These are phyloP conservation scores for Pascua sp. DNA, from an alignment of 1,284 basidiomycete species.

Conservation along the genomic window DNA sequence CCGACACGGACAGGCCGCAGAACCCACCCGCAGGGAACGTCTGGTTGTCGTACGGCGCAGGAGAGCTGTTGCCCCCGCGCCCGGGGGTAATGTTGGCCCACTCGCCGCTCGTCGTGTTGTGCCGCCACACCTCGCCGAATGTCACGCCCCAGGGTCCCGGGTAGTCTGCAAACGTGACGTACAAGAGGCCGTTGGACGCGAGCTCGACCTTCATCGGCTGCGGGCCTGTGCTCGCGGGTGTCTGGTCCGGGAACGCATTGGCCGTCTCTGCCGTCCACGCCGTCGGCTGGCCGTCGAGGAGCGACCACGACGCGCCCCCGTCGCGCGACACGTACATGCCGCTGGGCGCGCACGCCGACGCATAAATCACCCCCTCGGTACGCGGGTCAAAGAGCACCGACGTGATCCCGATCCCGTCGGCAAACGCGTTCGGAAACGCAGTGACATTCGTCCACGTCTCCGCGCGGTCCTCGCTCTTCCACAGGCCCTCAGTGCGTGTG, in stretches of 20 bases:
- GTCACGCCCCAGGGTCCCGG: too few species aligned
- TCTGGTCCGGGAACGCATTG: too few species aligned
- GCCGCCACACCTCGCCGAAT: background rate
- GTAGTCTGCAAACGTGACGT: too few species aligned
- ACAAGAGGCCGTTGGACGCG: too few species aligned
- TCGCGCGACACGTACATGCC: background rate
- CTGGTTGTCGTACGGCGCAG: conserved; percentile 1
- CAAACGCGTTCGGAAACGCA: too few species aligned
- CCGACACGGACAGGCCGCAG: too few species aligned
- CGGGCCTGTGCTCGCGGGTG: too few species aligned
- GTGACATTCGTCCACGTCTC: too few species aligned
- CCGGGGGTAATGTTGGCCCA: conserved; percentile 1
- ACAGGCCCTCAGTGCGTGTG: too few species aligned
- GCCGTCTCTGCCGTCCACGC: too few species aligned
- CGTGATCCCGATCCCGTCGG: background rate
- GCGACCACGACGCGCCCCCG: background rate
- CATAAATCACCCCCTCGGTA: background rate
- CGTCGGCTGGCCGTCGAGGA: background rate
- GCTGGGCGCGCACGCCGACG: background rate
- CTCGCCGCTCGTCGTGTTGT: background rate
- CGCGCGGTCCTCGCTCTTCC: too few species aligned
- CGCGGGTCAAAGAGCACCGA: background rate
- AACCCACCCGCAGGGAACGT: background rate
- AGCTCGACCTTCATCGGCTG: too few species aligned
- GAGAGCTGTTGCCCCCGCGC: background rate